These are phyloP conservation scores for Asterella californica DNA, from an alignment of 225 moss, liverwort and hornwort species.

Conservation along the genomic window DNA sequence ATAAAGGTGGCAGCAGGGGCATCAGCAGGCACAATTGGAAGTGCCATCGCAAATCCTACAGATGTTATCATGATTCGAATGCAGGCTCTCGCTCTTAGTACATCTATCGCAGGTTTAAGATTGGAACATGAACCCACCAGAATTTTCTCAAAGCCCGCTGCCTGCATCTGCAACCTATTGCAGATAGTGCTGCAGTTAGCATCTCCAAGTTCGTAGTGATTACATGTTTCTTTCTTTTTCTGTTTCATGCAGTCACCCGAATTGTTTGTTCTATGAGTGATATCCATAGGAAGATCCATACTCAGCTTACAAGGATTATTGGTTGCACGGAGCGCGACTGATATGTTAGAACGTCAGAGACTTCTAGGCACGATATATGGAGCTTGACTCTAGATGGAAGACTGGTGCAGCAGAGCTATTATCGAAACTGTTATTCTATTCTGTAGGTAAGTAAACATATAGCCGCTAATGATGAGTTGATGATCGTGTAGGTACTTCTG, in stretches of 20 bases:
- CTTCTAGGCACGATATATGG: too few relatives aligned
- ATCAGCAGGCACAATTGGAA: slow-evolving; percentile 61
- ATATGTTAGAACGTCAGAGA: too few relatives aligned
- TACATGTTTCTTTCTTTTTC: too few relatives aligned
- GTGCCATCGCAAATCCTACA: slow-evolving; percentile 82
- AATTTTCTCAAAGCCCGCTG: not conserved
- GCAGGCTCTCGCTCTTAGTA: too few relatives aligned
- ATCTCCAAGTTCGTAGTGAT: not conserved
- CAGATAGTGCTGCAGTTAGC: not conserved
- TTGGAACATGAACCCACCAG: not conserved
- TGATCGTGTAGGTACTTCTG: slow-evolving; percentile 36
- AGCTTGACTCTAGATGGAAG: too few relatives aligned
- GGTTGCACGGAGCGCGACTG: too few relatives aligned
- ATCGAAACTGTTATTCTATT: not conserved
- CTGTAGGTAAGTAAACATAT: too few relatives aligned
- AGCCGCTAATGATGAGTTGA: not conserved
- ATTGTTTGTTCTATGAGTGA: not conserved
- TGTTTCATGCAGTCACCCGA: not conserved
- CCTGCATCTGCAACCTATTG: not conserved
- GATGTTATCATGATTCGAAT: slow-evolving; percentile 87
- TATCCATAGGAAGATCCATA: too few relatives aligned
- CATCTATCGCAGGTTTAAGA: slow-evolving; percentile 55
- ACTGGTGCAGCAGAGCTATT: too few relatives aligned
- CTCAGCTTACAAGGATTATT: too few relatives aligned
- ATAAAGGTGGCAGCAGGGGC: slow-evolving; percentile 68